These are phyloP conservation scores for Zymoseptoria passerinii DNA, from an alignment of 2,329 filamentous ascomycete species.

Conservation along the genomic window DNA sequence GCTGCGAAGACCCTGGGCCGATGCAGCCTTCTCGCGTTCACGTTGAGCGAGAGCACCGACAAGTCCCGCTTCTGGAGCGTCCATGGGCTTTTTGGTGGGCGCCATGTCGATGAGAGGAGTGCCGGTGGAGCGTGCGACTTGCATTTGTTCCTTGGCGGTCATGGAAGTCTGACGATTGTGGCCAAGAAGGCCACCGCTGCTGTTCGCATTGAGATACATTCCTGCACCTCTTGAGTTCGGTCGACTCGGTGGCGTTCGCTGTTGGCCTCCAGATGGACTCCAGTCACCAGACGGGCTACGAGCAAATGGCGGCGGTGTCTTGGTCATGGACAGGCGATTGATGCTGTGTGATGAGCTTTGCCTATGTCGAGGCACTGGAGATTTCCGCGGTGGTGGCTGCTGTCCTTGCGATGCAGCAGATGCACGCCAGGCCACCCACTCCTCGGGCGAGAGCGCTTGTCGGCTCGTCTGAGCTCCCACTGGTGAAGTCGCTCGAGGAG, in stretches of 20 bases:
- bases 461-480: slow-evolving; percentile 41
- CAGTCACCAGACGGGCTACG: slow-evolving; percentile 40
- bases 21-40: slow-evolving; percentile 66
- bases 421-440: slow-evolving; percentile 74
- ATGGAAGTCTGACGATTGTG: slow-evolving; percentile 51
- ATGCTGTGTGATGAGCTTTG: slow-evolving; percentile 16
- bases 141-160: slow-evolving; percentile 82
- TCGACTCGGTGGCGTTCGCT: slow-evolving; percentile 24
- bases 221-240: slow-evolving; percentile 27
- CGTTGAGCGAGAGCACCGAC: slow-evolving; percentile 72
- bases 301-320: slow-evolving; percentile 36
- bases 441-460: slow-evolving; percentile 60
- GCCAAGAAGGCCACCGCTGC: slow-evolving; percentile 5
- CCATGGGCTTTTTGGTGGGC: slow-evolving; percentile 37
- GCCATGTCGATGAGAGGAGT: slow-evolving; percentile 65
- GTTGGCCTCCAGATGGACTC: slow-evolving; percentile 25
- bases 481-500: slow-evolving; percentile 55
- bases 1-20: slow-evolving; percentile 58
- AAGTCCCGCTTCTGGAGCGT: slow-evolving; percentile 43
- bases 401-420: slow-evolving; percentile 45
- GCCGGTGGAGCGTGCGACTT: slow-evolving; percentile 74
- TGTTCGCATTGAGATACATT: slow-evolving; percentile 10
- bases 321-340: slow-evolving; percentile 19
- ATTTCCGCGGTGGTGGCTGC: slow-evolving; percentile 34
- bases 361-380: slow-evolving; percentile 23